Evolutionary conservation across 192 early-diverging fungal species (phyloP), one percentile per base, ranked within the genome.

Genomic region (Coemansia sp.): DNA sequence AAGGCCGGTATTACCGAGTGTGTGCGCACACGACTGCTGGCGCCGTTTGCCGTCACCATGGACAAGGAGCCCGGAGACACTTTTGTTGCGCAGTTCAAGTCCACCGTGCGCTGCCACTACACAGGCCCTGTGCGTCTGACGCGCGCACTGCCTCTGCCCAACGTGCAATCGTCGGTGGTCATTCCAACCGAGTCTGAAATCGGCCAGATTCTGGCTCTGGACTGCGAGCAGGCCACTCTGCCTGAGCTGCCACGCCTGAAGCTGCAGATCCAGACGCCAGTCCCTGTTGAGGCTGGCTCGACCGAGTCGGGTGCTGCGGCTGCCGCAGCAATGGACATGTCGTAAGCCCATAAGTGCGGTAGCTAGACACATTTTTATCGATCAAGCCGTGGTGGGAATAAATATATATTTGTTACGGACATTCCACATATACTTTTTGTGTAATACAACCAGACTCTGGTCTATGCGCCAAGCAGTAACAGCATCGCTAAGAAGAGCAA

Each of bases 71-170:
- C 59, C 25, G 72, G 77, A 45, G 69, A 78, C 22, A 79, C 79
- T 45, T 69, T 84, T 48, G 84, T 88, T 22, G 89, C 91, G 7
- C 90, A 91, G 78, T 90, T 92, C 74, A 90, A 91, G 81, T 69
- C 82, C 49, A 91, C 90, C 0, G 85, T 91, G 12, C 58, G 91
- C 53, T 75, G 89, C 55, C 66, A 84, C 55, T 67, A 88, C 43
- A 79, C 77, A 4, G 86, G 86, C 23, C 84, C 89, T 21, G 54
- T 92, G 4, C 86, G 90, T 51, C 82, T 92, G 39, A 94, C 91
- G 3, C 80, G 73, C 22, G 47, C 84, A 11, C 74, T 82, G 47
- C 75, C 85, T 14, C 69, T 95, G 73, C 92, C 94, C 35, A 94
- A 87, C 74, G 87, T 94, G 8, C 87, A 88, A 70, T 92, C 91